These are phyloP conservation scores for Parathielavia hyrcaniae DNA, from an alignment of 495 filamentous ascomycete species.

Conservation along the genomic window DNA sequence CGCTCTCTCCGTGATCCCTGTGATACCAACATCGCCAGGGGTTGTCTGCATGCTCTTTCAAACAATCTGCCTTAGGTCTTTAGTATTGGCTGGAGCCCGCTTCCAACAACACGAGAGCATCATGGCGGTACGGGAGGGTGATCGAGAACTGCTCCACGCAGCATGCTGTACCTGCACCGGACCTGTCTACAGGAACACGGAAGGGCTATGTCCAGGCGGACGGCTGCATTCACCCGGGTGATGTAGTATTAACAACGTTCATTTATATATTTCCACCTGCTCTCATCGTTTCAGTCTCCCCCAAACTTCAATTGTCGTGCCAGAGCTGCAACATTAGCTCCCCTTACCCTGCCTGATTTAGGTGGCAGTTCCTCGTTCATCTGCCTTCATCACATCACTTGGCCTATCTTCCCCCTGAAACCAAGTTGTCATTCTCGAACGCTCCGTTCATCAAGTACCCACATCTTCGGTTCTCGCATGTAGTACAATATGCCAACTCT, in stretches of 20 bases:
- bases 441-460: background rate
- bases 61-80: background rate
- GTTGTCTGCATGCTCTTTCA: background rate
- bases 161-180: background rate
- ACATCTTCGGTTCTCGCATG: background rate
- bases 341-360: slow-evolving; percentile 12
- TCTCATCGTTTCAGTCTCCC: slow-evolving; percentile 10
- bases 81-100: too few relatives aligned
- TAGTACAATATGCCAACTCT: slow-evolving; percentile 10
- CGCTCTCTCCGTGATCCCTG: too few relatives aligned
- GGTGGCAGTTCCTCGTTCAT: slow-evolving; percentile 23
- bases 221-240: slow-evolving; percentile 16
- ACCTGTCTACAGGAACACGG: slow-evolving; percentile 20
- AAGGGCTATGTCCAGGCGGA: slow-evolving; percentile 12
- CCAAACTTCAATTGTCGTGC: slow-evolving; percentile 11
- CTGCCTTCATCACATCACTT: slow-evolving; percentile 11
- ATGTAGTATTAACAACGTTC: slow-evolving; percentile 23
- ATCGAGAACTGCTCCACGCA: background rate
- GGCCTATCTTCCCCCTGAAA: slow-evolving; percentile 9
- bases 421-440: background rate
- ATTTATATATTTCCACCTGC: slow-evolving; percentile 25
- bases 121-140: background rate
- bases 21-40: background rate
- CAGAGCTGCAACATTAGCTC: slow-evolving; percentile 7
- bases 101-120: too few relatives aligned